Conservation (phyloP, 2,329 filamentous ascomycete species). For the Periconia macrospinosa region DNA sequence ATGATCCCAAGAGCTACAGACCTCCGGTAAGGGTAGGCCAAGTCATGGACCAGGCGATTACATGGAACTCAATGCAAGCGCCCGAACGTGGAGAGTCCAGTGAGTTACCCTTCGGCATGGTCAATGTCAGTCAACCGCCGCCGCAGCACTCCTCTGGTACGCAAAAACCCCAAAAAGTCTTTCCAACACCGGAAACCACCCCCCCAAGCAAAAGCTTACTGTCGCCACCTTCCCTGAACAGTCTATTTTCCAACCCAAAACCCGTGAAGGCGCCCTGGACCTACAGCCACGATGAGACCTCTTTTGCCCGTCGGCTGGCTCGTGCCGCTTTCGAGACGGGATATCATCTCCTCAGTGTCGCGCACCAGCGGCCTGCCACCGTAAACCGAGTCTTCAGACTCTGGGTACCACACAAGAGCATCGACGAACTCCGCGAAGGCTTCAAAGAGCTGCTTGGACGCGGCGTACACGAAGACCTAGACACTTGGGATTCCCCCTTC, state of each 20-base stretch:
- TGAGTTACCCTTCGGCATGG: slow-evolving; percentile 34
- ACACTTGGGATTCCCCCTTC: slow-evolving; percentile 63
- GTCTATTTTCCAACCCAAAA: slow-evolving; percentile 27
- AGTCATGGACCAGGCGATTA: slow-evolving; percentile 21
- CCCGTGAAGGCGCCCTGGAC: slow-evolving; percentile 49
- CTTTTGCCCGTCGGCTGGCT: slow-evolving; percentile 72
- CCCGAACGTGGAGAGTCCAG: slow-evolving; percentile 7
- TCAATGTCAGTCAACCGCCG: slow-evolving; percentile 25
- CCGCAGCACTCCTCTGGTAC: slow-evolving; percentile 16
- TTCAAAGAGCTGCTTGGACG: slow-evolving; percentile 46
- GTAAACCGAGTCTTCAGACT: slow-evolving; percentile 66
- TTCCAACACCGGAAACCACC: slow-evolving; percentile 27
- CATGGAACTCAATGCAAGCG: slow-evolving; percentile 4
- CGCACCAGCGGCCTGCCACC: slow-evolving; percentile 24
- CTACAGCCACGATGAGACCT: slow-evolving; percentile 65
- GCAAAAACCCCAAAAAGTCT: slow-evolving; percentile 21
- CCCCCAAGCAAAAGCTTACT: slow-evolving; percentile 28
- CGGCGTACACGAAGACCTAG: slow-evolving; percentile 53
- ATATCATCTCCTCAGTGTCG: slow-evolving; percentile 60
- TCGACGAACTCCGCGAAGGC: slow-evolving; percentile 42
- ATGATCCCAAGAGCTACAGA: slow-evolving; percentile 2
- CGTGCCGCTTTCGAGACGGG: slow-evolving; percentile 66
- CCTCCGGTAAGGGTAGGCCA: slow-evolving; percentile 18
- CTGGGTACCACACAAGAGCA: slow-evolving; percentile 60
- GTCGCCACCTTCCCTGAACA: slow-evolving; percentile 22